Conservation (phyloP, 2,329 filamentous ascomycete species). For the Penicillium sp. region DNA sequence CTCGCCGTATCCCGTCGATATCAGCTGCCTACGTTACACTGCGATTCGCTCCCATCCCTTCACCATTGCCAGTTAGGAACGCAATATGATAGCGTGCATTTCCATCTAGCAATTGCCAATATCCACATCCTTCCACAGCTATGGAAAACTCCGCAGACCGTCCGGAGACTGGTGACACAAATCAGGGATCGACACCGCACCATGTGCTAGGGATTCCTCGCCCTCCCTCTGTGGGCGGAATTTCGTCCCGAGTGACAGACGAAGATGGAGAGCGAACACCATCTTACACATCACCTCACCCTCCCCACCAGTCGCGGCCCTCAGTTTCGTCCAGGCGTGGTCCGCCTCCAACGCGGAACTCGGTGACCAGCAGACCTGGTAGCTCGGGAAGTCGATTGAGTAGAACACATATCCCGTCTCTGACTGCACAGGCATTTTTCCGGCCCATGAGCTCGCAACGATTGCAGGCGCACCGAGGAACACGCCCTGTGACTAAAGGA, state of each 20-base stretch:
- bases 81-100: slow-evolving; percentile 24
- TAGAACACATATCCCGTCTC: slow-evolving; percentile 82
- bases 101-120: slow-evolving; percentile 10
- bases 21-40: not conserved
- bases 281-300: slow-evolving; percentile 46
- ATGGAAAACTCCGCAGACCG: slow-evolving; percentile 26
- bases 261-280: slow-evolving; percentile 50
- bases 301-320: slow-evolving; percentile 53
- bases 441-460: slow-evolving; percentile 95
- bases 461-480: slow-evolving; percentile 81
- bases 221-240: slow-evolving; percentile 44
- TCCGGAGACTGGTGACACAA: slow-evolving; percentile 43
- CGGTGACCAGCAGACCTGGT: slow-evolving; percentile 50
- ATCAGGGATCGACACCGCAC: slow-evolving; percentile 37
- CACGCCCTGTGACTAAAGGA: slow-evolving; percentile 44
- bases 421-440: slow-evolving; percentile 90
- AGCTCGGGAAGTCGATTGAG: slow-evolving; percentile 65
- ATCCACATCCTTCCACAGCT: slow-evolving; percentile 4
- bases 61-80: slow-evolving; percentile 4
- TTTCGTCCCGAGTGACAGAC: slow-evolving; percentile 71
- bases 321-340: slow-evolving; percentile 59
- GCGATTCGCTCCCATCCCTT: slow-evolving; percentile 3
- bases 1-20: not conserved
- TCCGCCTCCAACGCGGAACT: slow-evolving; percentile 40
- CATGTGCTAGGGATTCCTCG: slow-evolving; percentile 53